These are phyloP conservation scores for Trichophyton schoenleinii DNA, from an alignment of 2,329 filamentous ascomycete genomes.

Conservation along the genomic window DNA sequence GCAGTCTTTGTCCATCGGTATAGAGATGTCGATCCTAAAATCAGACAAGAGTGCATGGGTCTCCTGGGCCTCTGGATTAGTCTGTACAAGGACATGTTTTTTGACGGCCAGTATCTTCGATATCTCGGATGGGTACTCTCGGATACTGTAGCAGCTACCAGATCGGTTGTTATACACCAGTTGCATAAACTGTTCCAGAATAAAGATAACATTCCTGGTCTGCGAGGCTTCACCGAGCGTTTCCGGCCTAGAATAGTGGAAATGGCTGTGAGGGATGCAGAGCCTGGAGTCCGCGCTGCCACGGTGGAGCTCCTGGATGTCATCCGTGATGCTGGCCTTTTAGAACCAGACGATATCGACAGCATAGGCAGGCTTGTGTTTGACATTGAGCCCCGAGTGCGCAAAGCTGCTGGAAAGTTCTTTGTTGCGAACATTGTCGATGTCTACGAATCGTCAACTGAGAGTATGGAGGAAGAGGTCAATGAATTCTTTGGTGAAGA, in stretches of 20 bases:
- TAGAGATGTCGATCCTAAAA: slow-evolving; percentile 80
- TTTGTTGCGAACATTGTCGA: slow-evolving; percentile 81
- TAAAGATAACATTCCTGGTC: slow-evolving; percentile 58
- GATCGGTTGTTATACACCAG: slow-evolving; percentile 78
- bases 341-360: slow-evolving; percentile 87
- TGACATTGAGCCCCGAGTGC: slow-evolving; percentile 69
- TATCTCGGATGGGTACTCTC: slow-evolving; percentile 95
- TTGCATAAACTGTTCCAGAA: slow-evolving; percentile 67
- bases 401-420: slow-evolving; percentile 80
- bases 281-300: slow-evolving; percentile 64
- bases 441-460: slow-evolving; percentile 62
- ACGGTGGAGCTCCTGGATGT: slow-evolving; percentile 72
- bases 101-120: slow-evolving; percentile 78
- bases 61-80: slow-evolving; percentile 83
- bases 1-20: slow-evolving; percentile 92
- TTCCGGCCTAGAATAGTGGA: slow-evolving; percentile 81
- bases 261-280: slow-evolving; percentile 78
- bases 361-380: slow-evolving; percentile 77
- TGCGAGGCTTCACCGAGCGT: slow-evolving; percentile 85
- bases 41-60: slow-evolving; percentile 76
- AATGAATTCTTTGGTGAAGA: slow-evolving; percentile 62
- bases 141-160: slow-evolving; percentile 59
- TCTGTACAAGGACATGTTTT: slow-evolving; percentile 71
- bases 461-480: slow-evolving; percentile 70
- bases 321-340: slow-evolving; percentile 68